phyloP scores from a whole-genome alignment of 2,329 filamentous ascomycete species.

The Trichoderma endophyticum region DNA sequence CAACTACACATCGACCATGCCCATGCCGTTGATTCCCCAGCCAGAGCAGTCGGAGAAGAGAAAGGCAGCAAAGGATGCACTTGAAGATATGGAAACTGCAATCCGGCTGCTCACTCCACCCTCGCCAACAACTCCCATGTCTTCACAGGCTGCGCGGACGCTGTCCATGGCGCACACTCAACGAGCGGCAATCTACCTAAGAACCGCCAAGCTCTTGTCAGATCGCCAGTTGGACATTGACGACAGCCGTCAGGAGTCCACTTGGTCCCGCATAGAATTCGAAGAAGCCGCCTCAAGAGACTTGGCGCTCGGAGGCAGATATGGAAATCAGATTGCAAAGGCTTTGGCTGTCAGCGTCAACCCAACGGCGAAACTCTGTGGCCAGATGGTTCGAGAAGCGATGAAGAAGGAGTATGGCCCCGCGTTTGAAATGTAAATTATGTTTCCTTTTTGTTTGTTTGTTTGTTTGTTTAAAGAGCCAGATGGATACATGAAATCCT shows the following conservation, averaged over 20 bases:
- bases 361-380: constrained; percentile 66
- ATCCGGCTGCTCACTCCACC: constrained; percentile 58
- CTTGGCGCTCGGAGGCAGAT: constrained; percentile 61
- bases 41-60: constrained; percentile 38
- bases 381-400: constrained; percentile 65
- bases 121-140: constrained; percentile 51
- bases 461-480: not conserved
- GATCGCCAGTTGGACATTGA: constrained; percentile 39
- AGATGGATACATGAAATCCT: not conserved
- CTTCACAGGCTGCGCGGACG: constrained; percentile 61
- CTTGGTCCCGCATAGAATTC: constrained; percentile 54
- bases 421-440: constrained; percentile 39
- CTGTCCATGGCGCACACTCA: constrained; percentile 71
- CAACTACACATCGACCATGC: constrained; percentile 34
- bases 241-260: constrained; percentile 40
- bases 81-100: constrained; percentile 56
- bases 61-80: constrained; percentile 38
- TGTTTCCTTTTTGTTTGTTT: not conserved
- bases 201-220: constrained; percentile 50
- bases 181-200: constrained; percentile 61
- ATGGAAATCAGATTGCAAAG: constrained; percentile 64
- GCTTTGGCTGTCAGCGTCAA: constrained; percentile 63
- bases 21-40: constrained; percentile 41
- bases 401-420: constrained; percentile 66
- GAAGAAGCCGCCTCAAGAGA: constrained; percentile 61